phyloP scores from a whole-genome alignment of 1,139 yeast genomes.

The Kluyveromyces sp. region DNA sequence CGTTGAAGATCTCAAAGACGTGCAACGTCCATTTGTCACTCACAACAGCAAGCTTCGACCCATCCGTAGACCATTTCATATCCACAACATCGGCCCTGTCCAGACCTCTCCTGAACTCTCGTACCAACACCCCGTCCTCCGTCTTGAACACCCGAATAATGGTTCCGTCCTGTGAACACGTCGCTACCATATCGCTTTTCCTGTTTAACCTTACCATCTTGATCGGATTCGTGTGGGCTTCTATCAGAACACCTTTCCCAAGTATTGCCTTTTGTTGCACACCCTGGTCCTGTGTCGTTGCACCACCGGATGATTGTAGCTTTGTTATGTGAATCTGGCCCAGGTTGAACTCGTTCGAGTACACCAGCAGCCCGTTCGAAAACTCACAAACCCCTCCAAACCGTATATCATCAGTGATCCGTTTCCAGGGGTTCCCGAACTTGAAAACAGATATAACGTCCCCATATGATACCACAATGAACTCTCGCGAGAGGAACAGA shows the following conservation, averaged over 20 bases:
- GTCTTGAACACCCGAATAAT: conserved; percentile 74
- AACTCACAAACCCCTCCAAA: conserved; percentile 22
- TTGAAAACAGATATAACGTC: conserved; percentile 69
- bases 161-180: conserved; percentile 85
- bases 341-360: conserved; percentile 22
- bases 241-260: conserved; percentile 38
- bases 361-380: conserved; percentile 36
- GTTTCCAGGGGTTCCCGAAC: conserved; percentile 70
- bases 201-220: conserved; percentile 61
- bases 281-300: too few species aligned
- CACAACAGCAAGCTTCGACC: conserved; percentile 68
- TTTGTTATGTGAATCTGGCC: conserved; percentile 79
- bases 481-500: conserved; percentile 64
- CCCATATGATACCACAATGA: conserved; percentile 58
- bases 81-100: conserved; percentile 77
- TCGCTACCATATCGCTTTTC: conserved; percentile 74
- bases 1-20: conserved; percentile 48
- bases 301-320: conserved; percentile 37
- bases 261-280: not conserved
- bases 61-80: conserved; percentile 75
- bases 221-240: conserved; percentile 73
- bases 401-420: conserved; percentile 30
- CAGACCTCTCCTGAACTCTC: conserved; percentile 81
- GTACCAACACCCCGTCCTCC: conserved; percentile 59
- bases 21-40: conserved; percentile 88